phyloP scores from a whole-genome alignment of 148 eudicot genomes.

The Drosera capensis region DNA sequence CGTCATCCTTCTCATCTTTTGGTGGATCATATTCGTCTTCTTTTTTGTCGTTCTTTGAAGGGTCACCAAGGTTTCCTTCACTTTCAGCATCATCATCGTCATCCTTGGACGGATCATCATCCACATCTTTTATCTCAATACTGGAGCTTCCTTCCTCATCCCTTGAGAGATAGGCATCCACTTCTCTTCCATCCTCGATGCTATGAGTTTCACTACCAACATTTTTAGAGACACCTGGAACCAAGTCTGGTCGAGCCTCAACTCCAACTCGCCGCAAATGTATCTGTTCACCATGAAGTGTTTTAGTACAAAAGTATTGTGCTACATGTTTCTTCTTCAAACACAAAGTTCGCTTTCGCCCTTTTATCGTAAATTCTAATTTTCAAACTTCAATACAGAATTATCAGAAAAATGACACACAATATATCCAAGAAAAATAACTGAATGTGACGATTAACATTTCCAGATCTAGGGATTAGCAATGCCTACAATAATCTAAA shows the following conservation, averaged over 20 bases:
- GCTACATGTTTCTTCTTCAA: neutral
- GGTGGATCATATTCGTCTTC: slow-evolving; percentile 4
- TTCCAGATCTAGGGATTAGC: no score
- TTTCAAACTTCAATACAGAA: no score
- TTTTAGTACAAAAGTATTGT: neutral
- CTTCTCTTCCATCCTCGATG: slow-evolving; percentile 4
- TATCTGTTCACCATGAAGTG: slow-evolving; percentile 29
- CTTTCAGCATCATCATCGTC: slow-evolving; percentile 1
- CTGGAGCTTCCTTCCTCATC: slow-evolving; percentile 8
- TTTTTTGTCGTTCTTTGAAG: neutral
- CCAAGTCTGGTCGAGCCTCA: slow-evolving; percentile 62
- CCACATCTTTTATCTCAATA: slow-evolving; percentile 4
- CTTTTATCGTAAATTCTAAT: no score
- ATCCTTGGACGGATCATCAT: slow-evolving; percentile 1
- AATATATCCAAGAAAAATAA: no score
- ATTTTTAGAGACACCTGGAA: slow-evolving; percentile 23
- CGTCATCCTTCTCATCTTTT: slow-evolving; percentile 21
- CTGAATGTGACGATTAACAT: no score
- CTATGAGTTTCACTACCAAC: neutral
- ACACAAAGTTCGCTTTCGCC: neutral
- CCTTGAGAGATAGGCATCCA: neutral
- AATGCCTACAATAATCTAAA: no score
- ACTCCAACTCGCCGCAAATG: slow-evolving; percentile 91
- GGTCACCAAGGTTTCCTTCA: neutral
- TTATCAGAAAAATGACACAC: no score